Base-by-base conservation (phyloP, 495 filamentous ascomycete genomes). In the Bathelium albidoporum region DNA sequence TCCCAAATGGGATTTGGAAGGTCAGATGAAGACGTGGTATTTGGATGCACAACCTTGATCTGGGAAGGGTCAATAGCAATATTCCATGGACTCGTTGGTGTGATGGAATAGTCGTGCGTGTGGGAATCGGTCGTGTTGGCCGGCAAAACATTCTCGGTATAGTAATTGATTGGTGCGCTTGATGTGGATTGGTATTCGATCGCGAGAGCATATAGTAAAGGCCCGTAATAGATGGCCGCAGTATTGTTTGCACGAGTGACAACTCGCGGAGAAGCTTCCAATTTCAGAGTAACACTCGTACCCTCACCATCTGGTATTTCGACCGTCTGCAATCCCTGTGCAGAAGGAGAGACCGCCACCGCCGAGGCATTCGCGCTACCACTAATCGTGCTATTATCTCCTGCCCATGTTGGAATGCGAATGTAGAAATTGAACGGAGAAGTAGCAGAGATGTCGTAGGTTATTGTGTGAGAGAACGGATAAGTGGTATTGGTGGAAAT, bases 131-230 rank as follows among this genome's bases (percentile, higher is more conserved):
- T 66, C n/a, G 69, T 70, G 67, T 79, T 59, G 9, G 71, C 59
- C 20, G 77, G 75, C 14, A 67, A 53, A 29, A 64, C 68, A 58
- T 53, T 49, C 0, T 58, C 62, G 18, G 70, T 60, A 60, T 68
- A 64, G 60, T 32, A 64, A 61, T 49, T 34, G n/a, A 43, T 72
- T 26, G 71, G 67, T 5, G 43, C 59, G 0, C 62, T 66, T 31
- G 71, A 65, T 16, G 67, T 73, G 58, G 66, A 65, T 9, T 65
- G 66, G 65, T 70, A 70, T 14, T 62, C 69, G 9, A 83, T 69
- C 41, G 79, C 74, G 14, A 85, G 76, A 1, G 81, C 80, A 69
- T 83, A 86, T 4, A 85, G 72, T 1, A 86, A 72, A 5, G 80
- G 69, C 32, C 83, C 83, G 63, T 78, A 72, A 70, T 82, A 80